A percentile compares a stretch with the other conserved stretches of the same genome.
These are phyloP conservation scores for Yueomyces sp. DNA, from an alignment of 1,139 yeast species.

Conservation along the genomic window DNA sequence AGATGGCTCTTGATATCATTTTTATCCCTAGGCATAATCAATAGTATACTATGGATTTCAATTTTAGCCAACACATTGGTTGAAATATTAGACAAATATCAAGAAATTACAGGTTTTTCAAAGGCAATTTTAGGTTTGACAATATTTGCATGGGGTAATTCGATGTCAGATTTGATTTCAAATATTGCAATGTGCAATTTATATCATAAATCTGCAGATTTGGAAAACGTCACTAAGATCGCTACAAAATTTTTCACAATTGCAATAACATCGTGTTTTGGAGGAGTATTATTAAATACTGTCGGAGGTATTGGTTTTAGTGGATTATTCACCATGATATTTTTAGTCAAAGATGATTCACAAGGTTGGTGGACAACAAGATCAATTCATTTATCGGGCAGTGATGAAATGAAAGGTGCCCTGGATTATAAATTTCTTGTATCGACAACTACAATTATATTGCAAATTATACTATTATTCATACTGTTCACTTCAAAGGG, in stretches of 20 bases:
- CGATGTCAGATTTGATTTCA: conserved; percentile 84
- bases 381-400: conserved; percentile 8
- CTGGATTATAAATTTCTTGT: conserved; percentile 15
- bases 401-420: neutral
- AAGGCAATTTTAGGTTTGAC: conserved; percentile 83
- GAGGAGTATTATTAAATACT: conserved; percentile 24
- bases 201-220: conserved; percentile 16
- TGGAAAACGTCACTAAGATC: conserved; percentile 8
- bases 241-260: conserved; percentile 23
- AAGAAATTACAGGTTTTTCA: conserved; percentile 27
- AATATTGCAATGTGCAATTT: conserved; percentile 45
- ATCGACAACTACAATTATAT: conserved; percentile 12
- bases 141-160: conserved; percentile 89
- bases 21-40: conserved; percentile 54
- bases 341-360: conserved; percentile 9
- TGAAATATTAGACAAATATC: conserved; percentile 40
- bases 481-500: conserved; percentile 9
- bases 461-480: conserved; percentile 12
- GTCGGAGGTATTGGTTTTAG: conserved; percentile 25
- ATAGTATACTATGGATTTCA: conserved; percentile 56
- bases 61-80: conserved; percentile 46
- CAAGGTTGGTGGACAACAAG: conserved; percentile 16
- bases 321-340: conserved; percentile 21
- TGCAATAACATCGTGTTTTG: conserved; percentile 23
- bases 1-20: conserved; percentile 1